phyloP scores from a whole-genome alignment of 2,329 filamentous ascomycete species.

The Fusarium pseudograminearum region DNA sequence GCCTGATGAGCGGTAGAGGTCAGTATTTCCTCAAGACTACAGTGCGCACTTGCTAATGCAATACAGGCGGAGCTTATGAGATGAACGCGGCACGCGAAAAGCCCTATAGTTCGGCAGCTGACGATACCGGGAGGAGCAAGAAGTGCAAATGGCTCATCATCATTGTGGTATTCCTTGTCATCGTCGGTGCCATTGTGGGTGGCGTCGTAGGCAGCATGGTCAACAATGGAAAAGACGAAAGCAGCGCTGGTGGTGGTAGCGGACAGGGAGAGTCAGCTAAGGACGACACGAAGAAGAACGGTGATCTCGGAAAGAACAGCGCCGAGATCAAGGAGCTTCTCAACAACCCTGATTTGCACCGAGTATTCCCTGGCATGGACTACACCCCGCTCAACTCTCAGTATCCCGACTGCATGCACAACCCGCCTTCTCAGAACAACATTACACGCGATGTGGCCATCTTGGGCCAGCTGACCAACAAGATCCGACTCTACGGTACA shows the following conservation, averaged over 20 bases:
- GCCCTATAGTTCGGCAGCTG: conserved; percentile 68
- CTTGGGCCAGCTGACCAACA: conserved; percentile 89
- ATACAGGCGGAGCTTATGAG: conserved; percentile 50
- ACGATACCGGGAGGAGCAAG: conserved; percentile 70
- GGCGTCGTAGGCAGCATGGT: conserved; percentile 81
- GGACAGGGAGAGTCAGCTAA: conserved; percentile 63
- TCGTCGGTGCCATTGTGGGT: conserved; percentile 78
- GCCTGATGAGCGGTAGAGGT: conserved; percentile 50
- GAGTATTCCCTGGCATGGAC: conserved; percentile 94
- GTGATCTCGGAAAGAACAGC: conserved; percentile 80
- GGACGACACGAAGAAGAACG: conserved; percentile 71
- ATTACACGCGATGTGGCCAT: conserved; percentile 91
- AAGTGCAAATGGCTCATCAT: conserved; percentile 79
- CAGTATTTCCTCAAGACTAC: conserved; percentile 10
- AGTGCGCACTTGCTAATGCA: conserved; percentile 18
- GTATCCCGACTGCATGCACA: conserved; percentile 82
- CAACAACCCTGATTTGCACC: conserved; percentile 85
- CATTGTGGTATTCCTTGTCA: conserved; percentile 70
- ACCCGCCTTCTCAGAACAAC: conserved; percentile 91
- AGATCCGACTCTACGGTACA: conserved; percentile 89
- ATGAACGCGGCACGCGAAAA: conserved; percentile 66
- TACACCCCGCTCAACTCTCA: conserved; percentile 94
- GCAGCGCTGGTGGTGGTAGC: conserved; percentile 12
- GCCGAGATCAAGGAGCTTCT: conserved; percentile 83
- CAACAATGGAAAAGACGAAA: conserved; percentile 53